These are phyloP conservation scores for Tricholoma sp. DNA, from an alignment of 768 basidiomycete genomes.

Conservation along the genomic window DNA sequence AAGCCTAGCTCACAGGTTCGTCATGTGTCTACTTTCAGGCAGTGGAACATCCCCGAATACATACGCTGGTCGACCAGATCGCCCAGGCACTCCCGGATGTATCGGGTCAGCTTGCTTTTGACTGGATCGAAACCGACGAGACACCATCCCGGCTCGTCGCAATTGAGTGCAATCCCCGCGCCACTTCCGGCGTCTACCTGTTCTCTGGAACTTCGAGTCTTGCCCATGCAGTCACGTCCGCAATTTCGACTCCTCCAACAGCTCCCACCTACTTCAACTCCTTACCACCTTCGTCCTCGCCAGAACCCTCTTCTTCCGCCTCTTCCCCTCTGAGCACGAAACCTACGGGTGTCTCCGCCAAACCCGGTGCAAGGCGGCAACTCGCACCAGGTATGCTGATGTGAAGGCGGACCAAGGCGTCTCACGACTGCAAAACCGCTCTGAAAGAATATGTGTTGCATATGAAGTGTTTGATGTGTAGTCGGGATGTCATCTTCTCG, in stretches of 20 bases:
- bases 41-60: conserved; percentile 10
- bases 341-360: neutral
- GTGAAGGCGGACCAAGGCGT: too few relatives aligned
- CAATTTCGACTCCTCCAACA: neutral
- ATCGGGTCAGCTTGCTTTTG: conserved; percentile 16
- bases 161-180: conserved; percentile 17
- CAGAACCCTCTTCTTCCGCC: neutral
- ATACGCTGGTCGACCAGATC: conserved; percentile 8
- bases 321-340: neutral
- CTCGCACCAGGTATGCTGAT: too few relatives aligned
- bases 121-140: conserved; percentile 10
- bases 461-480: conserved; percentile 12
- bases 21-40: conserved; percentile 18
- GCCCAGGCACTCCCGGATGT: conserved; percentile 6
- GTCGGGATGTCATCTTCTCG: conserved; percentile 14
- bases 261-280: neutral
- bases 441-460: too few relatives aligned
- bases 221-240: conserved; percentile 12
- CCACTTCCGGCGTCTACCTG: neutral
- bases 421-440: neutral
- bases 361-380: too few relatives aligned
- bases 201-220: conserved; percentile 13
- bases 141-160: conserved; percentile 8
- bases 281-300: neutral
- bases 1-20: conserved; percentile 6